Base-by-base conservation (phyloP, 495 filamentous ascomycete genomes). In the Aspergillus wentii region DNA sequence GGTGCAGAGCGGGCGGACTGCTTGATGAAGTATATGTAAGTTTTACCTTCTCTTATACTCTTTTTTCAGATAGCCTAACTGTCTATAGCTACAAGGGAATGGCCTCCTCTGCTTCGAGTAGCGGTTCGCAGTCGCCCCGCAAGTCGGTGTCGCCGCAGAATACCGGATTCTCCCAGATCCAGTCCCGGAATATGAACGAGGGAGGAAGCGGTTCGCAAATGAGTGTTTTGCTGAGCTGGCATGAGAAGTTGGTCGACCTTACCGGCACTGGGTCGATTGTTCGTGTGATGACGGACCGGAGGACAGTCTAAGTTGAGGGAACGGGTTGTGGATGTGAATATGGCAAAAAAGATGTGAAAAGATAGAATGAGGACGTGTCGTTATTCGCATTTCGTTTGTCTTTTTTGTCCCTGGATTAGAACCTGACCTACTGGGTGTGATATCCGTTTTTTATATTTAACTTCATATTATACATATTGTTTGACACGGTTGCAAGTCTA, bases 171-270 rank as follows among this genome's bases (percentile, higher is more conserved):
- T 86, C 84, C 46, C 89, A 95, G 62, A 76, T 90, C 45, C 79
- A 83, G 38, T 67, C 67, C 10, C 70, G 88, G 26, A 78, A 82
- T 27, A 72, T 81, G 14, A 77, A 75, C 14, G 80, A 78, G 48
- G 86, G 90, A 41, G 83, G 83, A 40, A 83, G 85, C 46, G 86
- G 88, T 32, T 79, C 86, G 49, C 84, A 82, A 30, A 94, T 94
- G 89, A 94, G 89, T 48, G 89, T 96, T 30, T 54, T 96, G 52
- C 65, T 96, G 46, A 94, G 84, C 56, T 96, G 89, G 89, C 89
- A 95, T 54, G 89, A 96, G 74, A 95, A 94, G 74, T 68, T 94
- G 30, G 88, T 95, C 2, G 89, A 95, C 50, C 76, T 96, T 49
- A 81, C 86, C 14, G 90, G 90, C 25, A 72, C 84, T 49, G 90